phyloP scores from a whole-genome alignment of 176 grass and related monocot genomes.

The Oryza punctata region DNA sequence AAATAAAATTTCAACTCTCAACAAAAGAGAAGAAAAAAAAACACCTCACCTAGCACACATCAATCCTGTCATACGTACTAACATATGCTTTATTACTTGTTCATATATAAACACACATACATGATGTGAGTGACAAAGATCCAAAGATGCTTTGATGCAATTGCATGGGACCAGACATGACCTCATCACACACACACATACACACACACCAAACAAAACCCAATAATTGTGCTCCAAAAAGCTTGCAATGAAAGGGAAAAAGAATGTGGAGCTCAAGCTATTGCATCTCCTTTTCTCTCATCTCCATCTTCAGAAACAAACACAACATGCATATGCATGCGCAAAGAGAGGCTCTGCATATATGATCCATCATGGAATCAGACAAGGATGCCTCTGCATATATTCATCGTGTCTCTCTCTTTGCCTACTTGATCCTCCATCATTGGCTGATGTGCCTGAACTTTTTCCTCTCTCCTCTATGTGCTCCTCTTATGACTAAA shows the following conservation, averaged over 20 bases:
- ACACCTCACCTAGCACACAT: not conserved
- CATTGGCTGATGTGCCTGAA: not conserved
- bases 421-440: not conserved
- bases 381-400: slow-evolving; percentile 32
- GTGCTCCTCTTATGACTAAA: not conserved
- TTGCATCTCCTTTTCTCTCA: not conserved
- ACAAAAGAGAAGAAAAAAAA: not conserved
- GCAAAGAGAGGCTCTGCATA: not conserved
- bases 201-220: not conserved
- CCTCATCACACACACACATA: not conserved
- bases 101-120: not conserved
- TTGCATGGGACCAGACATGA: slow-evolving; percentile 22
- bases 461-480: not conserved
- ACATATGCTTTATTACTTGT: not conserved
- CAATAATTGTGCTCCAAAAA: slow-evolving; percentile 39
- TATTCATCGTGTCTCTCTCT: not conserved
- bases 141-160: not conserved
- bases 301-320: not conserved
- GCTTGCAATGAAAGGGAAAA: not conserved
- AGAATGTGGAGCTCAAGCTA: not conserved
- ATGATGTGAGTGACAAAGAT: not conserved
- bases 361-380: not conserved
- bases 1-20: not conserved
- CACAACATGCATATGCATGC: not conserved
- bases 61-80: not conserved